Base-by-base conservation (phyloP, 2,329 filamentous ascomycete genomes). In the Diaporthe vaccinii region DNA sequence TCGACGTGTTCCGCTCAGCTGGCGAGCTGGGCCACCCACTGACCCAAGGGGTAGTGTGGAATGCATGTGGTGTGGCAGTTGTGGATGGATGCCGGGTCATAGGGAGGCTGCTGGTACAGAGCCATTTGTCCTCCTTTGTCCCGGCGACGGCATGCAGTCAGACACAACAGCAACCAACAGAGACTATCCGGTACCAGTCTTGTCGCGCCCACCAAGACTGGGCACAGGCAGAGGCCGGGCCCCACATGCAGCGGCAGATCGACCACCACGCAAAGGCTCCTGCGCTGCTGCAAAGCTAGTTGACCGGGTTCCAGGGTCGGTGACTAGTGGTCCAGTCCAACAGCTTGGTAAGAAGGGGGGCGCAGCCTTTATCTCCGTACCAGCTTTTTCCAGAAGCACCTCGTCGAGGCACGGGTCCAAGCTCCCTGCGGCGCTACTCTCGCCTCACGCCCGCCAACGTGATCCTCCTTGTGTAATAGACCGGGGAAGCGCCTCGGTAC, bases 191-290 rank as follows among this genome's bases (percentile, higher is more conserved):
- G 61, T 41, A 14, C 44, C 46, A 55, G 7, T 55, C 46, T 68
- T 10, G 46, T 68, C 22, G 46, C 49, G 34, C 34, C 39, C n/a
- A 41, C 65, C 46, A 39, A 39, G 46, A 36, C 65, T 51, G 41
- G 65, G 49, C 65, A 69, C 65, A 69, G 41, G 15, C 46, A 68
- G 65, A 65, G 34, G 28, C 65, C 46, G 20, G 49, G 65, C 65
- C 51, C 65, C 65, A 69, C 65, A 25, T 25, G 59, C 34, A 65
- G 59, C 69, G 41, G 74, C 74, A 73, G 69, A 73, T 73, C 59
- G 74, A 73, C 69, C 73, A 61, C 61, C 73, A 58, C 67, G 59
- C 55, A 68, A 68, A 69, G 71, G 55, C 73, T 61, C 51, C n/a
- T 49, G 55, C 39, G 53, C 46, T 53, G 65, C 65, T 69, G 65